Percentiles rank a stretch among this genome's conserved stretches.
Conservation (phyloP, 208 protist species). For the Trypanosoma theileri region DNA sequence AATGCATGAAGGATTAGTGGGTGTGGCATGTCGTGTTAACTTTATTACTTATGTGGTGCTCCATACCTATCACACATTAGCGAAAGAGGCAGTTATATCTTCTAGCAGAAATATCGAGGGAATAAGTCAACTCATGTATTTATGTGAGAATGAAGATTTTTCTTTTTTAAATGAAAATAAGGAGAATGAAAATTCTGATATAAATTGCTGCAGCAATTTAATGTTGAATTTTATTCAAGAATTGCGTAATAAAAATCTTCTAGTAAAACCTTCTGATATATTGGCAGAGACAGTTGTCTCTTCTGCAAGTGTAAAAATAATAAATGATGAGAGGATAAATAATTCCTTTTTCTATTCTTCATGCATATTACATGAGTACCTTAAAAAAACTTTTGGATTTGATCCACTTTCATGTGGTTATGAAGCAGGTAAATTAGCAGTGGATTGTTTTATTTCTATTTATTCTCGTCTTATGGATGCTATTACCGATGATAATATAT, state of each 20-base stretch:
- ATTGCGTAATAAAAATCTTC: slow-evolving; percentile 6
- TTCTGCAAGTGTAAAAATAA: neutral
- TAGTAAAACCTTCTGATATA: slow-evolving; percentile 9
- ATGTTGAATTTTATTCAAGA: slow-evolving; percentile 23
- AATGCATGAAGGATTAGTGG: slow-evolving; percentile 26
- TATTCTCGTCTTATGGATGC: slow-evolving; percentile 5
- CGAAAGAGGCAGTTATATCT: slow-evolving; percentile 18
- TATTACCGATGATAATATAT: neutral
- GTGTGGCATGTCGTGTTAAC: slow-evolving; percentile 31
- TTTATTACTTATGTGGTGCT: slow-evolving; percentile 59
- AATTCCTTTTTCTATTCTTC: slow-evolving; percentile 2
- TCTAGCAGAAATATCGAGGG: neutral
- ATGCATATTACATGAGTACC: slow-evolving; percentile 17
- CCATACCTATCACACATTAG: slow-evolving; percentile 40
- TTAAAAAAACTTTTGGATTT: slow-evolving; percentile 25
- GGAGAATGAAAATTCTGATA: neutral
- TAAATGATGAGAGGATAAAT: neutral
- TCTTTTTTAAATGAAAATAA: neutral
- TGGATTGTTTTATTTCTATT: slow-evolving; percentile 27
- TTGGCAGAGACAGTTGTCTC: slow-evolving; percentile 9
- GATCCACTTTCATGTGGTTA: slow-evolving; percentile 18
- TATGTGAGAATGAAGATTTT: neutral
- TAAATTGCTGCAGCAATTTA: slow-evolving; percentile 11
- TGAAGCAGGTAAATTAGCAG: slow-evolving; percentile 22
- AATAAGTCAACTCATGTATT: neutral